A percentile compares a stretch with the other conserved stretches of the same genome.
Evolutionary conservation across 2,329 filamentous ascomycete genomes (phyloP).

Genomic region (Monosporascus sp.): DNA sequence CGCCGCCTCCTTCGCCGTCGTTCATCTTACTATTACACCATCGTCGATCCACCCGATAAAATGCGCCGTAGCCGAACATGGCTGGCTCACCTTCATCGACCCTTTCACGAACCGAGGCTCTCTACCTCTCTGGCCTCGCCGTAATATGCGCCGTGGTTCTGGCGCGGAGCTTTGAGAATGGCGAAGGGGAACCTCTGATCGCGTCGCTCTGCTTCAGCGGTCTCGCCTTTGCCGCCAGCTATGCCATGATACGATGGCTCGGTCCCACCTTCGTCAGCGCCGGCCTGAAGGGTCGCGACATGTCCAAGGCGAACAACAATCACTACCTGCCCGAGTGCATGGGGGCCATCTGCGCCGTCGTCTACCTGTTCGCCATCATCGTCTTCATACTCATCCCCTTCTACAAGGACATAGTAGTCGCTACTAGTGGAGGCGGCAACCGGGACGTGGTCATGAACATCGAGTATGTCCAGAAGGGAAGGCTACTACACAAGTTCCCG

Average conservation of each 20-base stretch:
- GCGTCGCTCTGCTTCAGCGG: conserved; percentile 84
- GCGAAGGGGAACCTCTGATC: conserved; percentile 80
- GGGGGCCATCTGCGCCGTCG: conserved; percentile 87
- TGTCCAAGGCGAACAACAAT: conserved; percentile 63
- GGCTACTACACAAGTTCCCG: conserved; percentile 85
- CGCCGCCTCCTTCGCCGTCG: neutral
- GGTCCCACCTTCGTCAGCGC: conserved; percentile 83
- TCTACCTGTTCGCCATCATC: conserved; percentile 85
- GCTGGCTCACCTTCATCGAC: conserved; percentile 20
- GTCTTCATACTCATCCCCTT: conserved; percentile 95
- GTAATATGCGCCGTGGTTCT: conserved; percentile 69
- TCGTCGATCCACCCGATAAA: neutral
- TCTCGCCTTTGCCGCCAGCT: conserved; percentile 76
- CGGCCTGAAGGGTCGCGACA: conserved; percentile 83
- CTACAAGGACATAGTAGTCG: conserved; percentile 95
- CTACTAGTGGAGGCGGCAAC: conserved; percentile 90
- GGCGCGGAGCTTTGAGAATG: conserved; percentile 70
- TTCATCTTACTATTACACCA: neutral
- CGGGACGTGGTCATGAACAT: conserved; percentile 74
- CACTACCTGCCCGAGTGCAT: conserved; percentile 77
- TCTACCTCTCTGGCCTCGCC: conserved; percentile 56
- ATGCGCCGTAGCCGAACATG: conserved; percentile 17
- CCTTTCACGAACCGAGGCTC: conserved; percentile 49
- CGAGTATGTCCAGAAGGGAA: conserved; percentile 71
- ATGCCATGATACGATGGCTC: conserved; percentile 87